These are phyloP conservation scores for Volvox africanus DNA, from an alignment of 139 green algal genomes.

Conservation along the genomic window DNA sequence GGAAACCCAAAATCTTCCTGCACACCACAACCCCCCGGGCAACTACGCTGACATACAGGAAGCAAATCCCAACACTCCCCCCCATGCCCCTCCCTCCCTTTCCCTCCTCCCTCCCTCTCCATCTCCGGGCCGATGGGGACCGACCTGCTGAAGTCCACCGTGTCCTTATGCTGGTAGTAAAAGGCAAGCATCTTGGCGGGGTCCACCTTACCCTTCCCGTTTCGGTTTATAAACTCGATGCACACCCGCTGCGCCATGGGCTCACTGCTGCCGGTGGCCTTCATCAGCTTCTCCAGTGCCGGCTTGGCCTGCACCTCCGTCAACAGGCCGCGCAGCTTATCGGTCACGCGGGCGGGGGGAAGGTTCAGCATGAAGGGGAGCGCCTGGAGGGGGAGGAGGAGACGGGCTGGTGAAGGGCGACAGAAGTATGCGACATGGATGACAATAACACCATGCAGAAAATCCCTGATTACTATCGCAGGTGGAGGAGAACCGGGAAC, in stretches of 20 bases:
- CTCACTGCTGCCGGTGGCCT: constrained; percentile 35
- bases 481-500: no score
- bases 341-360: constrained; percentile 36
- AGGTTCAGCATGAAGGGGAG: constrained; percentile 52
- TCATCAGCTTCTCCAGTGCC: constrained; percentile 44
- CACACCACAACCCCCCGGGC: no score
- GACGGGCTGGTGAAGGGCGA: background rate
- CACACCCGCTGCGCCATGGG: constrained; percentile 44
- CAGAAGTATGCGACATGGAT: no score
- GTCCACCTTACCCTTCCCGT: constrained; percentile 37
- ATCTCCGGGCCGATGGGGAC: background rate
- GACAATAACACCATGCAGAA: no score
- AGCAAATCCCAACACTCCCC: no score
- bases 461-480: no score
- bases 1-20: no score
- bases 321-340: constrained; percentile 42
- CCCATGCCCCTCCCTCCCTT: no score
- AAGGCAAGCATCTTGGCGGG: constrained; percentile 38
- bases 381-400: constrained; percentile 5
- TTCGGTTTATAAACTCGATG: constrained; percentile 47
- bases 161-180: constrained; percentile 46
- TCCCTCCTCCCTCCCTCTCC: no score
- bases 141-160: constrained; percentile 45
- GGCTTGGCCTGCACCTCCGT: constrained; percentile 46
- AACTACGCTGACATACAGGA: no score